Evolutionary conservation across 1,139 yeast species (phyloP), one percentile per base, ranked within the genome.

Genomic region (Saccharomyces hybrid): DNA sequence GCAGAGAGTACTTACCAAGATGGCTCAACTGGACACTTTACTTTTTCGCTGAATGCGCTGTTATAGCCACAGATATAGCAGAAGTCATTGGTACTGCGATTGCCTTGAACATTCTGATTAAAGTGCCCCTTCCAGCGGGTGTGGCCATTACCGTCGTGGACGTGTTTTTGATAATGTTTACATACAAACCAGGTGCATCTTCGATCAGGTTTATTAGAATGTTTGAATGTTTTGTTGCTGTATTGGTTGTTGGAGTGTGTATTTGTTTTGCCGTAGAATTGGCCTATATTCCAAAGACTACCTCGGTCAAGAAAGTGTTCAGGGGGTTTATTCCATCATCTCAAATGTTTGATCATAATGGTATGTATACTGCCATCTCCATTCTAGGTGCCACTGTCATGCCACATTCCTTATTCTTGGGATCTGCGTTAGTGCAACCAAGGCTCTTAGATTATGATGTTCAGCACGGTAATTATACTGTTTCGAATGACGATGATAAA

Each of bases 11-110:
- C 66, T 70, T 86, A 31, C 93, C 93, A 2, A 66, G 67, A 30
- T 81, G 85, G 82, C 63, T 85, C 57, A 83, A 85, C 61, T 67
- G 73, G 56, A 59, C 70, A 0, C 59, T 88, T 4, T 88, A 88
- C 79, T 59, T 85, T 47, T 75, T 86, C 57, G 91, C 95, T 0
- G 95, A 88, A 67, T 76, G 79, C 63, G 95, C 95, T 31, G 87
- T 88, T 56, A 80, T 88, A 52, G 89, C 95, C 1, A 88, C 95
- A 0, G 95, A 88, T 74, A 78, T 88, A 8, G 95, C 95, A 3
- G 96, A 88, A 65, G 95, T 88, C 32, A 86, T 88, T 54, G 96
- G 95, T 63, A 81, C 89, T n/a, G 95, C 95, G 3, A 82, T 88
- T 62, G 93, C 95, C 0, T 73, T 88, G 57, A 86, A 88, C 64